Evolutionary conservation across 495 filamentous ascomycete genomes (phyloP).

Genomic region (Aspergillus olivimuriae): DNA sequence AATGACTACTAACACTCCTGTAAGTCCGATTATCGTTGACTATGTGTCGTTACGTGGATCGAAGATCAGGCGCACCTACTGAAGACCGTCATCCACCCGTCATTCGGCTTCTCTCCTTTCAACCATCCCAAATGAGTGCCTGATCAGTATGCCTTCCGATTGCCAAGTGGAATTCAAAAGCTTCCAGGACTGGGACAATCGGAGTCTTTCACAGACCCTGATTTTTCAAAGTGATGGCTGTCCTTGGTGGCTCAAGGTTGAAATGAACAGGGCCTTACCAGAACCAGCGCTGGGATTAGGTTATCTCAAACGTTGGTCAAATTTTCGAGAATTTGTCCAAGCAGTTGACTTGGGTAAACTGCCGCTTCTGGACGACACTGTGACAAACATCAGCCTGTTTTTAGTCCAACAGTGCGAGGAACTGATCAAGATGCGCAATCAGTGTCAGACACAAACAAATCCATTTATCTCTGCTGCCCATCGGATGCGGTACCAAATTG

Average conservation of each 20-base stretch:
- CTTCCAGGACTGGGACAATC: not conserved
- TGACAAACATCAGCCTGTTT: slow-evolving; percentile 8
- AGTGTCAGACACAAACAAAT: slow-evolving; percentile 2
- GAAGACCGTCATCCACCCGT: no score
- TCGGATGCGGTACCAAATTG: slow-evolving; percentile 5
- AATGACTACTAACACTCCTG: no score
- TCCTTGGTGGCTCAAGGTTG: slow-evolving; percentile 15
- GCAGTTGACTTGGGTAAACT: slow-evolving; percentile 11
- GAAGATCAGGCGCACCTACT: no score
- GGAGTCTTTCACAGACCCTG: slow-evolving; percentile 12
- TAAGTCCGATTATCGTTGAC: no score
- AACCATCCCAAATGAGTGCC: no score
- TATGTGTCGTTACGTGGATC: no score
- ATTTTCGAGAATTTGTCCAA: slow-evolving; percentile 9
- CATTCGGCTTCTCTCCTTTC: no score
- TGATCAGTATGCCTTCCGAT: no score
- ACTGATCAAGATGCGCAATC: slow-evolving; percentile 5
- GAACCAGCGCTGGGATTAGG: slow-evolving; percentile 1
- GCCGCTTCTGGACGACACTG: slow-evolving; percentile 7
- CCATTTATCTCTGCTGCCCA: slow-evolving; percentile 4
- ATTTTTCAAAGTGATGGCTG: slow-evolving; percentile 8
- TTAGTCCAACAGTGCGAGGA: slow-evolving; percentile 5
- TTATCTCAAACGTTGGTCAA: slow-evolving; percentile 5
- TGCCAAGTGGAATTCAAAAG: not conserved
- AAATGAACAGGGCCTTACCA: slow-evolving; percentile 5